A percentile compares a stretch with the other conserved stretches of the same genome.
phyloP scores from a whole-genome alignment of 2,329 filamentous ascomycete species.

The Diaporthe batatas region DNA sequence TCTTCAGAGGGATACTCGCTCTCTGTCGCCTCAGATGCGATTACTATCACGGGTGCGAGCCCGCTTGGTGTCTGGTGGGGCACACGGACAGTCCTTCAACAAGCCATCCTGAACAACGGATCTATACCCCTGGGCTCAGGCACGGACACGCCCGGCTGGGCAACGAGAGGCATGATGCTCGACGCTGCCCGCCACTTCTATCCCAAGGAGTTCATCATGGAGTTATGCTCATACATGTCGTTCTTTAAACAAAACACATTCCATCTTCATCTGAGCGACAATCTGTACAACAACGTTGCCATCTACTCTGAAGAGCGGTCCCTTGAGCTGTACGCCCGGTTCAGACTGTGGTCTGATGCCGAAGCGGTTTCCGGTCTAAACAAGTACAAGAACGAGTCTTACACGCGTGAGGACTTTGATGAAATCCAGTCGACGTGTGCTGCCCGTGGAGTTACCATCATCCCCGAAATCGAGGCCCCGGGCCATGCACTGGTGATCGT shows the following conservation, averaged over 20 bases:
- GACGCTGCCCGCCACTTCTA: conserved; percentile 70
- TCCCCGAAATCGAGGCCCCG: conserved; percentile 72
- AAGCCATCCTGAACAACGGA: conserved; percentile 56
- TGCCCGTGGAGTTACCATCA: conserved; percentile 67
- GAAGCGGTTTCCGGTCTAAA: conserved; percentile 62
- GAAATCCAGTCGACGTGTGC: conserved; percentile 66
- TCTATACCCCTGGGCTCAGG: conserved; percentile 58
- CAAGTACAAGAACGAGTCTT: conserved; percentile 66
- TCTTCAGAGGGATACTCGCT: conserved; percentile 66
- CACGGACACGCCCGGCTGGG: conserved; percentile 65
- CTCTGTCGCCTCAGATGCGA: conserved; percentile 53
- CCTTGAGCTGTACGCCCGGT: conserved; percentile 66
- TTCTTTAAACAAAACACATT: conserved; percentile 73
- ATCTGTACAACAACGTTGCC: conserved; percentile 63
- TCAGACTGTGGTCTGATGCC: conserved; percentile 65
- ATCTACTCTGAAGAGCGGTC: conserved; percentile 61
- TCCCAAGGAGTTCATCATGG: conserved; percentile 64
- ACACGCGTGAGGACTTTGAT: conserved; percentile 64
- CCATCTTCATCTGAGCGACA: conserved; percentile 71
- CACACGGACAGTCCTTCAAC: conserved; percentile 67
- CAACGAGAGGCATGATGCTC: conserved; percentile 62
- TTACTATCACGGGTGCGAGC: conserved; percentile 65
- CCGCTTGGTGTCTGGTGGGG: conserved; percentile 71
- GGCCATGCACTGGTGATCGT: conserved; percentile 69
- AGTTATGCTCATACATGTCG: conserved; percentile 71